Base-by-base conservation (phyloP, 2,329 filamentous ascomycete genomes). In the Lecanicillium sp. region DNA sequence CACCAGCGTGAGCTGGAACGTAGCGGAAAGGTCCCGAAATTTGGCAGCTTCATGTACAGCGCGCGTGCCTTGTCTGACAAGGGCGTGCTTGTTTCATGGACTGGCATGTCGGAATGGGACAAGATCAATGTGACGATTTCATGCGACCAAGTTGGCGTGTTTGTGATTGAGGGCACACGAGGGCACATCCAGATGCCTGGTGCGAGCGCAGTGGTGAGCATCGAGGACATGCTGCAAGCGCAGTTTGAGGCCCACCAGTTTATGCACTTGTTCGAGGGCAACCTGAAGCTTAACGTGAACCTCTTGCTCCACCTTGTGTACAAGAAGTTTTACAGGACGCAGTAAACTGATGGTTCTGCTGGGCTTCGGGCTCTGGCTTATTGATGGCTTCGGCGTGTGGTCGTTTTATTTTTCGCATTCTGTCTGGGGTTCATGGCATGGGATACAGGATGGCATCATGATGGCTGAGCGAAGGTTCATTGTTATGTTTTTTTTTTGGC, bases 241-340 rank as follows among this genome's bases (percentile, higher is more conserved):
- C 94, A 98, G 64, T 98, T 96, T 59, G 92, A 97, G 63, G 88
- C 92, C 50, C 86, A 88, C 53, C 88, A 96, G 64, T 95, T 94
- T 60, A 89, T 97, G 78, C 88, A 87, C 55, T 71, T 97, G 44
- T 98, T 98, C 55, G 87, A 94, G 58, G 81, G 82, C 39, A 77
- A 74, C 46, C 72, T 96, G 57, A 82, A 84, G 63, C 75, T 98
- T 55, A 97, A 97, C 61, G 92, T 98, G 55, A 98, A 98, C 68
- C 63, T 98, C 56, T 79, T 98, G 65, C 71, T 98, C 70, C 92
- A 98, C 72, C 71, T 97, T 61, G 77, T 98, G 50, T 97, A 97
- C 72, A 94, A 94, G 77, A 98, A 98, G 73, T 98, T 98, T 63
- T 98, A 98, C 59, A 69, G 79, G 45, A 82, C 79, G 44, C 77